Evolutionary conservation across 306 rosid genomes (phyloP).

Genomic region (Cicer chorassanicum): DNA sequence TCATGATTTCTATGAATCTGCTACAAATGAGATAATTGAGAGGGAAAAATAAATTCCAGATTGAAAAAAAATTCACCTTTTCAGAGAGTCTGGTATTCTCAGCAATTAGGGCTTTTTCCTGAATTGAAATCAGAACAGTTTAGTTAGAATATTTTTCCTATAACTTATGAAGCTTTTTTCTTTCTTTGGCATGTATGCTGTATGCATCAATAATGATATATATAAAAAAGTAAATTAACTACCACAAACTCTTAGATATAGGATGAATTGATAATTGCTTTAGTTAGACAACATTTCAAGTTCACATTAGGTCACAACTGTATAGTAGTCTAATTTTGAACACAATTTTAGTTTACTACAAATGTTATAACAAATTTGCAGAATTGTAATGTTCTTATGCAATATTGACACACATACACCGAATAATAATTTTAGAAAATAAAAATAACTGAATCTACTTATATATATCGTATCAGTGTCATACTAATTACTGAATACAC

Average conservation of each 20-base stretch:
- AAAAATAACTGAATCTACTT: too few species aligned
- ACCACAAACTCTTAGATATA: not conserved
- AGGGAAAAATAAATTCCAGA: conserved; percentile 7
- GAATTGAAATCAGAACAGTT: conserved; percentile 32
- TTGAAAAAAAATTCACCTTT: conserved; percentile 55
- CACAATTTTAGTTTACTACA: not conserved
- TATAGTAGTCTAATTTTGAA: conserved; percentile 21
- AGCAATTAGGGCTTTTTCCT: conserved; percentile 64
- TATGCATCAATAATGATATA: not conserved
- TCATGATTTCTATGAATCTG: not conserved
- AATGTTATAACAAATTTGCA: not conserved
- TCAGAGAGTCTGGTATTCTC: conserved; percentile 66
- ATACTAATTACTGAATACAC: too few species aligned
- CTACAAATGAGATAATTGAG: not conserved
- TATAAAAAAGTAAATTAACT: not conserved
- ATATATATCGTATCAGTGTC: too few species aligned
- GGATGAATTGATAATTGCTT: not conserved
- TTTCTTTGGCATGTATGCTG: not conserved
- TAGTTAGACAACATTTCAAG: not conserved
- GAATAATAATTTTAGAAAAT: too few species aligned
- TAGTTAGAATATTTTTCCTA: conserved; percentile 12
- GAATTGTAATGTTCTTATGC: not conserved
- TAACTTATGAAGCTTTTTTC: not conserved
- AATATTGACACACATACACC: too few species aligned
- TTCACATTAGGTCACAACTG: not conserved